Percentiles rank a stretch among this genome's conserved stretches.
Evolutionary conservation across 2,329 filamentous ascomycete species (phyloP).

Genomic region (Fusarium pseudoanthophilum): DNA sequence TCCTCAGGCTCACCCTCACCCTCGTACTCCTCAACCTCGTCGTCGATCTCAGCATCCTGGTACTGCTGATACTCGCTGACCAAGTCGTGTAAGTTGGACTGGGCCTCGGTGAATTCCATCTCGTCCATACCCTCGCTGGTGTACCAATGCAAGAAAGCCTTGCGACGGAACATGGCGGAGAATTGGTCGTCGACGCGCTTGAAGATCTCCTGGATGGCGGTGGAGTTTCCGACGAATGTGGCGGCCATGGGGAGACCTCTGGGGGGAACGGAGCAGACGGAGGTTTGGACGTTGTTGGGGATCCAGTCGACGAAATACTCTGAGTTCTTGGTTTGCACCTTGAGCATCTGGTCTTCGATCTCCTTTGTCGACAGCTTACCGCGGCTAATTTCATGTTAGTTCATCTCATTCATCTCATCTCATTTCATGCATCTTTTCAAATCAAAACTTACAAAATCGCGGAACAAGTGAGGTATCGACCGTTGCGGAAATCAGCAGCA

Average conservation of each 20-base stretch:
- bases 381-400: constrained; percentile 66
- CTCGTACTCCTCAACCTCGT: constrained; percentile 84
- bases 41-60: constrained; percentile 96
- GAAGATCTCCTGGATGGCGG: constrained; percentile 99
- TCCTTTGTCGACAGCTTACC: constrained; percentile 99
- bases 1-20: constrained; percentile 44
- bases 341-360: constrained; percentile 99
- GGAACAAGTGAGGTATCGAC: constrained; percentile 98
- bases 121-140: constrained; percentile 99
- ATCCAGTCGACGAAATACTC: constrained; percentile 99
- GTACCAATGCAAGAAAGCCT: constrained; percentile 99
- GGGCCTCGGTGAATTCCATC: constrained; percentile 99
- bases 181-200: constrained; percentile 99
- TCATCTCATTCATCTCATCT: background rate
- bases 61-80: constrained; percentile 99
- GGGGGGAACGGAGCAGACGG: constrained; percentile 97
- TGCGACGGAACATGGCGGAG: constrained; percentile 99
- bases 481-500: constrained; percentile 99
- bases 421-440: no score
- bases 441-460: constrained; percentile 84
- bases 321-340: constrained; percentile 99
- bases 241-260: constrained; percentile 99
- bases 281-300: constrained; percentile 99
- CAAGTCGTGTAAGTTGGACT: constrained; percentile 99
- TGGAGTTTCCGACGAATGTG: constrained; percentile 99